A percentile compares a stretch with the other conserved stretches of the same genome.
Conservation (phyloP, 257 asterid species). For the Handroanthus guayacan region DNA sequence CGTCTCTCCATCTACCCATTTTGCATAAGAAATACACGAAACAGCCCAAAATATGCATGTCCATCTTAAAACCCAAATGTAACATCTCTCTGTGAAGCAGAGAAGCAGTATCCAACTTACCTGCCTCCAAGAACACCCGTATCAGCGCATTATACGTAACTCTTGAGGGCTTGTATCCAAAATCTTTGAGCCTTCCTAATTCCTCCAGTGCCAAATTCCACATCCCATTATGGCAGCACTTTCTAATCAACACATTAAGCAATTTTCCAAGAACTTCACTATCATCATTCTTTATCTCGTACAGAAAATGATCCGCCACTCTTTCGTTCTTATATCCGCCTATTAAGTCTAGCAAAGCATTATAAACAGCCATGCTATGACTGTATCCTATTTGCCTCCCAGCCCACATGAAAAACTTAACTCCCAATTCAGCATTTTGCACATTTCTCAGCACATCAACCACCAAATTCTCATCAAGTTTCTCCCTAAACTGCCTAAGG, state of each 20-base stretch:
- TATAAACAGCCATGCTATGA: slow-evolving; percentile 68
- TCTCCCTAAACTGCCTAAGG: slow-evolving; percentile 76
- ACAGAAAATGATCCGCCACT: slow-evolving; percentile 52
- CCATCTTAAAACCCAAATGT: slow-evolving; percentile 70
- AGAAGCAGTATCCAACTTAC: slow-evolving; percentile 69
- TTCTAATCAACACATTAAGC: slow-evolving; percentile 79
- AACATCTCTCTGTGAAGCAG: slow-evolving; percentile 87
- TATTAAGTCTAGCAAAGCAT: slow-evolving; percentile 73
- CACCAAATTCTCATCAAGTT: slow-evolving; percentile 68
- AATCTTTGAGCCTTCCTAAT: slow-evolving; percentile 85
- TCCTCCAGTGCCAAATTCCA: slow-evolving; percentile 95
- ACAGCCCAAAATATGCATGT: slow-evolving; percentile 62
- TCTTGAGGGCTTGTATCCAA: slow-evolving; percentile 77
- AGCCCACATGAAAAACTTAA: slow-evolving; percentile 92
- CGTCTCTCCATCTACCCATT: slow-evolving; percentile 89
- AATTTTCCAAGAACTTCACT: slow-evolving; percentile 71
- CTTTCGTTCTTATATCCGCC: slow-evolving; percentile 45
- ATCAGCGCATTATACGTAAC: slow-evolving; percentile 74
- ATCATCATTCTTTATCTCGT: slow-evolving; percentile 69
- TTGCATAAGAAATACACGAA: slow-evolving; percentile 71
- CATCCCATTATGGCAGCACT: slow-evolving; percentile 78
- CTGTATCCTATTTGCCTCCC: slow-evolving; percentile 90
- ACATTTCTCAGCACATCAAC: slow-evolving; percentile 71
- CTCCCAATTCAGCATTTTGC: slow-evolving; percentile 68
- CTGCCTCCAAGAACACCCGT: slow-evolving; percentile 75